Evolutionary conservation across 805 yeast species (phyloP).

Genomic region (Pichia nakasei): DNA sequence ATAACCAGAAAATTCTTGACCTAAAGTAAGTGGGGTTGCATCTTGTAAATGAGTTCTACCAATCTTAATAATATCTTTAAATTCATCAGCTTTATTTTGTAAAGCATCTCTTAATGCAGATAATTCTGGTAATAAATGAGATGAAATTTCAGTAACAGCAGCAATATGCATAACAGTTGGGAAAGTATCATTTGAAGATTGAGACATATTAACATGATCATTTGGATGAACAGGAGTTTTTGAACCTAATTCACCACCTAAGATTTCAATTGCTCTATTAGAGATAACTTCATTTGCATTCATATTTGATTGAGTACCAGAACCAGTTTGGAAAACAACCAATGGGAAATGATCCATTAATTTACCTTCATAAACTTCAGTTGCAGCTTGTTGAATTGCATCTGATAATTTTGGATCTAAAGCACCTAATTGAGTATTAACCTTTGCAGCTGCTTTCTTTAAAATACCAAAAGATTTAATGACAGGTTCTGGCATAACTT

Average conservation of each 20-base stretch:
- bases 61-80: constrained; percentile 84
- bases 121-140: constrained; percentile 73
- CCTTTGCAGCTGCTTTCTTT: constrained; percentile 91
- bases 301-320: constrained; percentile 98
- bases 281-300: constrained; percentile 98
- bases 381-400: constrained; percentile 90
- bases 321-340: constrained; percentile 98
- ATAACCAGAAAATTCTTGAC: constrained; percentile 97
- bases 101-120: constrained; percentile 70
- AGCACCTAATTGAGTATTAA: constrained; percentile 71
- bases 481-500: constrained; percentile 85
- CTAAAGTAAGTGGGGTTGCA: constrained; percentile 95
- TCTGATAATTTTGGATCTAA: constrained; percentile 75
- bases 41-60: constrained; percentile 99
- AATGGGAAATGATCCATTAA: constrained; percentile 91
- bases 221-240: constrained; percentile 96
- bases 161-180: constrained; percentile 99
- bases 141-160: constrained; percentile 81
- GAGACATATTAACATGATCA: constrained; percentile 97
- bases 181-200: constrained; percentile 98
- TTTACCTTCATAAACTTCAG: constrained; percentile 89
- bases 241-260: constrained; percentile 89
- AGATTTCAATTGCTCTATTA: constrained; percentile 92
- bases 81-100: constrained; percentile 71
- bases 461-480: constrained; percentile 87